These are phyloP conservation scores for Kluyveromyces starmeri DNA, from an alignment of 805 yeast species.

Conservation along the genomic window DNA sequence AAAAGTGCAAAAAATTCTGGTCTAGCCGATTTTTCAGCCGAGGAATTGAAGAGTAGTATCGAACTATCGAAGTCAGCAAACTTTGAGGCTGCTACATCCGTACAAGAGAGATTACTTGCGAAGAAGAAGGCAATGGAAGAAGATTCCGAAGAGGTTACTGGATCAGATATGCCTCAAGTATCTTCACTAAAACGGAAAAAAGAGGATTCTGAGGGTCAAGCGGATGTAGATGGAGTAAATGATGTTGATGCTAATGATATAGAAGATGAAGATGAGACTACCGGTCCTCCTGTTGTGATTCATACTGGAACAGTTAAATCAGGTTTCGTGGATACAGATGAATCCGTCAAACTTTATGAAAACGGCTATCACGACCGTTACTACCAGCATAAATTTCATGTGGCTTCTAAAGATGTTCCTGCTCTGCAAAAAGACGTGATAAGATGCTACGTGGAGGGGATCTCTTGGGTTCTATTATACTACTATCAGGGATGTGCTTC, in stretches of 20 bases:
- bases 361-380: conserved; percentile 82
- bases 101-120: conserved; percentile 30
- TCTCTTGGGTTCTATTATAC: conserved; percentile 90
- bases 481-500: conserved; percentile 98
- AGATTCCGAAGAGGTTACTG: conserved; percentile 11
- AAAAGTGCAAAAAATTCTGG: conserved; percentile 28
- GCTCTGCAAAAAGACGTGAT: conserved; percentile 52
- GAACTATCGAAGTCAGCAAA: conserved; percentile 32
- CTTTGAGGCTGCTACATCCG: conserved; percentile 39
- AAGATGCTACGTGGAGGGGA: conserved; percentile 78
- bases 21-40: conserved; percentile 20
- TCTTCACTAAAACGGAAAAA: conserved; percentile 8
- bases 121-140: conserved; percentile 21
- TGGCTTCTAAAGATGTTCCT: conserved; percentile 44
- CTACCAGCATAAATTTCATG: conserved; percentile 64
- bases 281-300: conserved; percentile 18
- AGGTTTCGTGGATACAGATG: conserved; percentile 37
- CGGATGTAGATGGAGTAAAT: conserved; percentile 19
- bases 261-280: conserved; percentile 13
- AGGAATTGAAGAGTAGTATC: conserved; percentile 24
- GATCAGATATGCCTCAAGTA: no score
- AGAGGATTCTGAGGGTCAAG: conserved; percentile 2
- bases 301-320: conserved; percentile 21
- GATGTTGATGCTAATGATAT: conserved; percentile 7
- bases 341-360: conserved; percentile 64